Evolutionary conservation across 148 eudicot species (phyloP).

Genomic region (Diospyros kaki): DNA sequence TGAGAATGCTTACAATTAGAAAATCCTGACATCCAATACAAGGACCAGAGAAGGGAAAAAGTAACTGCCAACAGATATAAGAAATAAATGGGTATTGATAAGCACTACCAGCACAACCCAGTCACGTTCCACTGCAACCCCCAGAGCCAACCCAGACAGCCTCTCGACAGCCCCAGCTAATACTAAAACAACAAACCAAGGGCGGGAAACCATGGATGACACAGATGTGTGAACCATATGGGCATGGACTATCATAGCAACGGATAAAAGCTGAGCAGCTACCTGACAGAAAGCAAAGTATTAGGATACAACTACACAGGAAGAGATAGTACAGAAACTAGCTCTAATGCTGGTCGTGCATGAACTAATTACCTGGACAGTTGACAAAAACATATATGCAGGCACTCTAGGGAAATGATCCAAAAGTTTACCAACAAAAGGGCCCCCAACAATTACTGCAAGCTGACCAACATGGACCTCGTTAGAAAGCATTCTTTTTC

Average conservation of each 20-base stretch:
- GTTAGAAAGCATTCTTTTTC: conserved; percentile 13
- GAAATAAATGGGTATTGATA: neutral
- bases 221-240: conserved; percentile 35
- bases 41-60: no score
- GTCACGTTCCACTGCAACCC: conserved; percentile 95
- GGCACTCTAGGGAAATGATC: conserved; percentile 83
- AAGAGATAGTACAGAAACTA: neutral
- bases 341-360: neutral
- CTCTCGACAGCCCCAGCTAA: conserved; percentile 82
- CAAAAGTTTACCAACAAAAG: conserved; percentile 86
- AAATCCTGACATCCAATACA: neutral
- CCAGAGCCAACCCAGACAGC: conserved; percentile 80
- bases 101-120: conserved; percentile 87
- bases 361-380: conserved; percentile 51
- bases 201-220: conserved; percentile 54
- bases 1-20: conserved; percentile 10
- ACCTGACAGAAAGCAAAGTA: conserved; percentile 40
- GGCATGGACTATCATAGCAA: conserved; percentile 81
- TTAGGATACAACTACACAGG: conserved; percentile 17
- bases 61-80: no score
- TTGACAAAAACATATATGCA: conserved; percentile 60
- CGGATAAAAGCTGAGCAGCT: conserved; percentile 81
- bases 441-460: conserved; percentile 76
- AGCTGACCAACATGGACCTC: conserved; percentile 43
- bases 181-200: conserved; percentile 84